Evolutionary conservation across 2,329 filamentous ascomycete genomes (phyloP).

Genomic region (Pseudogymnoascus sp.): DNA sequence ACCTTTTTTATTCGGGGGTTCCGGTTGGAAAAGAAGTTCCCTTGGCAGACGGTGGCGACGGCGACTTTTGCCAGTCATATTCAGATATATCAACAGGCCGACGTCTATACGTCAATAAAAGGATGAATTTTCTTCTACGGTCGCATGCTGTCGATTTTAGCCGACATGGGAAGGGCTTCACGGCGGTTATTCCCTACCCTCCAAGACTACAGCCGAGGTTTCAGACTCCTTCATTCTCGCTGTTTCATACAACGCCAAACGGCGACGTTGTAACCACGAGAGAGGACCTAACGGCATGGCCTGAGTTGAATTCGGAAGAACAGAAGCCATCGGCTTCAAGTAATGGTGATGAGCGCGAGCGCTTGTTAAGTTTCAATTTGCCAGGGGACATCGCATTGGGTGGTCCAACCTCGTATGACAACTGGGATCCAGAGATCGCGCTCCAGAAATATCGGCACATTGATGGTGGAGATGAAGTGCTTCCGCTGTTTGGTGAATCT

Average conservation of each 20-base stretch:
- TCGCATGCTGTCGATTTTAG: conserved; percentile 13
- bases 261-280: conserved; percentile 19
- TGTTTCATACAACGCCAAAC: conserved; percentile 19
- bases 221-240: conserved; percentile 26
- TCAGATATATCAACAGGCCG: conserved; percentile 34
- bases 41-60: conserved; percentile 21
- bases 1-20: conserved; percentile 33
- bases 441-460: conserved; percentile 35
- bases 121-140: conserved; percentile 35
- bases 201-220: conserved; percentile 18
- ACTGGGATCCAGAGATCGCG: conserved; percentile 16
- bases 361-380: conserved; percentile 11
- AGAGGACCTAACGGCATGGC: conserved; percentile 24
- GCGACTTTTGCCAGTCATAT: conserved; percentile 17
- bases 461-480: conserved; percentile 33
- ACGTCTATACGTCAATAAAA: conserved; percentile 34
- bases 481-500: conserved; percentile 49
- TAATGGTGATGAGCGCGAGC: not conserved
- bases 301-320: conserved; percentile 20
- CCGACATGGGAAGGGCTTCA: conserved; percentile 15
- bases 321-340: not conserved
- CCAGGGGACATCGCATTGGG: conserved; percentile 10
- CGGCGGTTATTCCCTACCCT: conserved; percentile 24
- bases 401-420: conserved; percentile 11
- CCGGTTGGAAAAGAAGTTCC: conserved; percentile 23